phyloP scores from a whole-genome alignment of 108 stramenopile species.

The Stephanodiscus minutulus region DNA sequence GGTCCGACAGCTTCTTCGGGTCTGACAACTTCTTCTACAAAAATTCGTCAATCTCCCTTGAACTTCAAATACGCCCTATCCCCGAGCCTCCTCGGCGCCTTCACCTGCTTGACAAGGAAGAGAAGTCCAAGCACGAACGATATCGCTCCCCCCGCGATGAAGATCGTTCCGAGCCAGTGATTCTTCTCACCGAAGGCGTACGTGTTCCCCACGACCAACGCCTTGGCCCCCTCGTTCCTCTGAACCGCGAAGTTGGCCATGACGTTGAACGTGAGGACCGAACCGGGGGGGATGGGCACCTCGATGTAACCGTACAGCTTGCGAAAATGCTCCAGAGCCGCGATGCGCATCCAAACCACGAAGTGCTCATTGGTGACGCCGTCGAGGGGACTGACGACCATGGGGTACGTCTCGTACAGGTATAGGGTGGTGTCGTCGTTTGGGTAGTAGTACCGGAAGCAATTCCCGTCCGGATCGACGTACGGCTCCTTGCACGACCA shows the following conservation, averaged over 20 bases:
- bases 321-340: slow-evolving; percentile 91
- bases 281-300: slow-evolving; percentile 74
- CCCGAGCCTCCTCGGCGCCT: slow-evolving; percentile 84
- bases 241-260: slow-evolving; percentile 89
- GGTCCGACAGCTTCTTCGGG: no score
- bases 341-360: slow-evolving; percentile 99
- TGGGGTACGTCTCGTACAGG: slow-evolving; percentile 84
- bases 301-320: slow-evolving; percentile 97
- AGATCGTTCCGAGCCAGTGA: slow-evolving; percentile 78
- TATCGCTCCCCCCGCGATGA: slow-evolving; percentile 82
- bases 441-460: slow-evolving; percentile 90
- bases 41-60: slow-evolving; percentile 78
- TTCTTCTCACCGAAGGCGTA: slow-evolving; percentile 92
- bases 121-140: slow-evolving; percentile 72
- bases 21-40: no score
- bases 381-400: slow-evolving; percentile 79
- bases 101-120: slow-evolving; percentile 83
- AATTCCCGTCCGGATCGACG: slow-evolving; percentile 55
- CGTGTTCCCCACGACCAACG: slow-evolving; percentile 83
- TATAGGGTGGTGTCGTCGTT: slow-evolving; percentile 82
- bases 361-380: slow-evolving; percentile 98
- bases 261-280: slow-evolving; percentile 71
- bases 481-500: slow-evolving; percentile 71
- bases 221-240: slow-evolving; percentile 83
- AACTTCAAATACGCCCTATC: slow-evolving; percentile 89